Evolutionary conservation across 2,329 filamentous ascomycete genomes (phyloP), one percentile per base, ranked within the genome.

Genomic region (Botrytis byssoidea): DNA sequence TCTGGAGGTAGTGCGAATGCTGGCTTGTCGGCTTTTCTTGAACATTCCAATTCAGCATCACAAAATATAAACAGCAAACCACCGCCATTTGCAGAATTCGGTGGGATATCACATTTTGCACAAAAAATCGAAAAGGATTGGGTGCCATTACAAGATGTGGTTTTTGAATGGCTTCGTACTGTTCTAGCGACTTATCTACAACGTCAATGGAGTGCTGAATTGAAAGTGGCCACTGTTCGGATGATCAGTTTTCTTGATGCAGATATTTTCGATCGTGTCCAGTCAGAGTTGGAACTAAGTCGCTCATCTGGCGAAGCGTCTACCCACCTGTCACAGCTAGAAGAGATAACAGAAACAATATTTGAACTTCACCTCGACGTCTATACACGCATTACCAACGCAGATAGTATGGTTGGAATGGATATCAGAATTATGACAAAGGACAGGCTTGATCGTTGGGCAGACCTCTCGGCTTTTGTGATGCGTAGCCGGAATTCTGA

Each of bases 311-410:
- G 40, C 16, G 73, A 32, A 12, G 75, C 79, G 20, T 37, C 75
- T 2, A 75, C 80, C 46, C 80, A 85, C 60, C 75, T 82, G 35
- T 80, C 80, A 20, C 78, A 84, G 42, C 80, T 87, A 42, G 76
- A 80, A 59, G 87, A 89, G 68, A 85, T 90, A 79, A 82, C 87
- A 2, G 85, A 92, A 79, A 85, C 86, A 3, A 82, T 92, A 4
- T 91, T 90, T 76, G 91, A 93, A 80, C 82, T 92, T 46, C 90
- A 92, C 78, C 84, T 92, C 9, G 90, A 92, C 78, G 83, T 91
- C 14, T 91, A 89, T 79, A 87, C 87, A 9, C 82, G 87, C n/a
- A 88, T 91, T 77, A 90, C 88, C 68, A 87, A 87, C 75, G 86
- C 88, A 0, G 86, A 86, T 76, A 90, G 87, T 76, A 85, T 88